phyloP scores from a whole-genome alignment of 2,329 filamentous ascomycete species.

The Dactylonectria macrodidyma region DNA sequence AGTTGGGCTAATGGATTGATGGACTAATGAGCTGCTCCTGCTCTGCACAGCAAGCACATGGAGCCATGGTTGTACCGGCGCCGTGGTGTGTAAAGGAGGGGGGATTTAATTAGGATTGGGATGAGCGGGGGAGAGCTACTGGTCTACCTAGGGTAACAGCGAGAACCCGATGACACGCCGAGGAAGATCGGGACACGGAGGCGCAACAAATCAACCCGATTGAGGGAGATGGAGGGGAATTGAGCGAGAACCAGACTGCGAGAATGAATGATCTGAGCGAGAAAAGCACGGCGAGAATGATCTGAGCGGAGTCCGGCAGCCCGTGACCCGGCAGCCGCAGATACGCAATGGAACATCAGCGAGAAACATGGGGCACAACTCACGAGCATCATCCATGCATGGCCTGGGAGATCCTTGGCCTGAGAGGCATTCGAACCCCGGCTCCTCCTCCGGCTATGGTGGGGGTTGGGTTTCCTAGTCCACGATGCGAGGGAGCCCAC shows the following conservation, averaged over 20 bases:
- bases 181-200: constrained; percentile 1
- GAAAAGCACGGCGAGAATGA: constrained; percentile 17
- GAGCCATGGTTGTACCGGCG: not conserved
- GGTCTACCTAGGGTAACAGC: constrained; percentile 6
- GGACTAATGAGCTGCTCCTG: no score
- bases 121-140: constrained; percentile 8
- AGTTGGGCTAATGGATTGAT: not conserved
- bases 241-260: constrained; percentile 15
- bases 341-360: constrained; percentile 11
- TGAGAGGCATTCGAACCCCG: constrained; percentile 13
- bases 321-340: not conserved
- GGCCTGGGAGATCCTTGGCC: not conserved
- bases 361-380: not conserved
- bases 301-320: constrained; percentile 8
- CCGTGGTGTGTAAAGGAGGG: no score
- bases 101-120: not conserved
- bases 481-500: constrained; percentile 27
- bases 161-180: constrained; percentile 16
- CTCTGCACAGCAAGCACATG: not conserved
- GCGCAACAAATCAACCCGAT: constrained; percentile 9
- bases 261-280: constrained; percentile 16
- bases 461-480: constrained; percentile 17
- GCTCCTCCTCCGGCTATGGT: constrained; percentile 29
- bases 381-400: not conserved
- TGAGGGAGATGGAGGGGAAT: not conserved